Evolutionary conservation across 257 asterid genomes (phyloP).

Genomic region (Nicotiana benthamiana): DNA sequence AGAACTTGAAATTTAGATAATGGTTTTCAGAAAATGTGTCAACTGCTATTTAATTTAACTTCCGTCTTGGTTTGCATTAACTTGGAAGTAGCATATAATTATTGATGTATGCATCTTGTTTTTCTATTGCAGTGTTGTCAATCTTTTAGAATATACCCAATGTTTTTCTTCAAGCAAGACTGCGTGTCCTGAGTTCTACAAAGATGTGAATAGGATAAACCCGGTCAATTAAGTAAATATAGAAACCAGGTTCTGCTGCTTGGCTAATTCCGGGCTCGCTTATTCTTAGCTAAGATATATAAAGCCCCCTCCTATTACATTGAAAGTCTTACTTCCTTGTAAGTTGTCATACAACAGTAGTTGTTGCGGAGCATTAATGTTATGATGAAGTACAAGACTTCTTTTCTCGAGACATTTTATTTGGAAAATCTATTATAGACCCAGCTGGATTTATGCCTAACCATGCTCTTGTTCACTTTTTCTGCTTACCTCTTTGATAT

Average conservation of each 20-base stretch:
- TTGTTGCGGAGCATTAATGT: neutral
- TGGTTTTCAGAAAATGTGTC: neutral
- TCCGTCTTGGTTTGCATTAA: neutral
- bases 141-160: neutral
- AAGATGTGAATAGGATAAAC: neutral
- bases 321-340: neutral
- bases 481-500: neutral
- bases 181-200: neutral
- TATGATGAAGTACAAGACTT: neutral
- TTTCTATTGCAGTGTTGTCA: neutral
- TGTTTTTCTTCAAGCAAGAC: neutral
- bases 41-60: neutral
- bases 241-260: neutral
- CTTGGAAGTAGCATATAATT: neutral
- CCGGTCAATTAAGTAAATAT: neutral
- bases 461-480: neutral
- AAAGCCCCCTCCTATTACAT: neutral
- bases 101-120: neutral
- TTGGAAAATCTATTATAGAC: neutral
- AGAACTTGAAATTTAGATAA: neutral
- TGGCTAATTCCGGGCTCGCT: neutral
- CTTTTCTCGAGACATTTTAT: neutral
- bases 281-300: neutral
- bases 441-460: neutral
- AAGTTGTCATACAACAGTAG: neutral